Conservation (phyloP, 192 early-diverging fungal species). For the Glomus cerebriforme region DNA sequence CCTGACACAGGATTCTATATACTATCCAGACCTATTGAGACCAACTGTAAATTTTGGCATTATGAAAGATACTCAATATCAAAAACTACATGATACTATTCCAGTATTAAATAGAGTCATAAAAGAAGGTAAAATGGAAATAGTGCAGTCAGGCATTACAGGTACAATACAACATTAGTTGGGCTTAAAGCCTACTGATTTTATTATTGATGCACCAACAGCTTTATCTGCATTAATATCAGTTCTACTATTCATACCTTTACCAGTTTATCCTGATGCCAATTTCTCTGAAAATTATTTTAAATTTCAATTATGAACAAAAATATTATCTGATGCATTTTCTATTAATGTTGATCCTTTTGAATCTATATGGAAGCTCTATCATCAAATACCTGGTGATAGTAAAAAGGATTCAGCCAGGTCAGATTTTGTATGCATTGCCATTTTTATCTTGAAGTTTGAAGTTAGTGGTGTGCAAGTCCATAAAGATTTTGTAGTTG, state of each 20-base stretch:
- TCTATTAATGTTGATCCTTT: neutral
- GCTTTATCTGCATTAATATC: conserved; percentile 7
- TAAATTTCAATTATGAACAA: conserved; percentile 5
- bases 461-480: neutral
- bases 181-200: neutral
- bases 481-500: conserved; percentile 17
- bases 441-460: conserved; percentile 17
- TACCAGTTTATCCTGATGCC: neutral
- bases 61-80: neutral
- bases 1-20: neutral
- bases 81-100: neutral
- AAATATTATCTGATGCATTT: conserved; percentile 18
- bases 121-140: conserved; percentile 4
- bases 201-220: conserved; percentile 14
- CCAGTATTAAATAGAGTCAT: neutral
- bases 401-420: neutral
- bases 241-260: neutral
- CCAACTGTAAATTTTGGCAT: neutral
- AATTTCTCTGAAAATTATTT: neutral
- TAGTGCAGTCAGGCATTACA: neutral
- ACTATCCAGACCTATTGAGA: neutral
- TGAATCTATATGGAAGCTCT: neutral
- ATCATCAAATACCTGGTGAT: conserved; percentile 8
- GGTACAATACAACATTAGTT: neutral
- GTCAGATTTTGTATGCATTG: conserved; percentile 1